phyloP scores from a whole-genome alignment of 2,329 filamentous ascomycete genomes.

The Plenodomus lindquistii region DNA sequence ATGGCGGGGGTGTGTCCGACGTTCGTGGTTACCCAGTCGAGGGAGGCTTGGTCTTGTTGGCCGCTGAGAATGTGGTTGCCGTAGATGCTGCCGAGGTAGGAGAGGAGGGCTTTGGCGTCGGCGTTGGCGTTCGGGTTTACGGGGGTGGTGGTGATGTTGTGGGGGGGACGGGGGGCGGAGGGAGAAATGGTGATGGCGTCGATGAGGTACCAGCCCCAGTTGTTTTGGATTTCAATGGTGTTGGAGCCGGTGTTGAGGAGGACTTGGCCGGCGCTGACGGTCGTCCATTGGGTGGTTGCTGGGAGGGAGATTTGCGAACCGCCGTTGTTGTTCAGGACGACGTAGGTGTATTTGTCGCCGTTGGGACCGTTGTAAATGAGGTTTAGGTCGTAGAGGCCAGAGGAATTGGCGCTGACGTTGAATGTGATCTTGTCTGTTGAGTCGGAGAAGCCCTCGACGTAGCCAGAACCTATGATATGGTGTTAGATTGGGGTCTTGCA shows the following conservation, averaged over 20 bases:
- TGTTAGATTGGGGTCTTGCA: slow-evolving; percentile 1
- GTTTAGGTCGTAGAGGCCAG: slow-evolving; percentile 50
- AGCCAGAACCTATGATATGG: slow-evolving; percentile 48
- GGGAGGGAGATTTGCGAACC: slow-evolving; percentile 49
- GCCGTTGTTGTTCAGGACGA: slow-evolving; percentile 50
- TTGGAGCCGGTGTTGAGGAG: slow-evolving; percentile 51
- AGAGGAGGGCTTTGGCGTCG: slow-evolving; percentile 46
- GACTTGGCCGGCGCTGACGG: slow-evolving; percentile 50
- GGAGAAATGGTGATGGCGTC: slow-evolving; percentile 50
- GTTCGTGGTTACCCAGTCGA: slow-evolving; percentile 51
- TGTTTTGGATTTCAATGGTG: slow-evolving; percentile 52
- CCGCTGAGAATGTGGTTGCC: slow-evolving; percentile 55
- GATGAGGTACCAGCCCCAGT: slow-evolving; percentile 56
- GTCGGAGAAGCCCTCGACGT: slow-evolving; percentile 53
- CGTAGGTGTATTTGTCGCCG: slow-evolving; percentile 51
- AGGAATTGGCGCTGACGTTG: slow-evolving; percentile 40
- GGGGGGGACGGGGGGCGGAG: slow-evolving; percentile 42
- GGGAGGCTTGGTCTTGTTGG: slow-evolving; percentile 51
- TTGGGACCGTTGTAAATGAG: slow-evolving; percentile 53
- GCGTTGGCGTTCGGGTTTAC: slow-evolving; percentile 46
- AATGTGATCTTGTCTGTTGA: slow-evolving; percentile 51
- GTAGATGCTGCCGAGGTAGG: slow-evolving; percentile 51
- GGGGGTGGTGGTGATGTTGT: slow-evolving; percentile 46
- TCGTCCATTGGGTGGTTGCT: slow-evolving; percentile 45
- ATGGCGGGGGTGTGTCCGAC: slow-evolving; percentile 55